Evolutionary conservation across 495 filamentous ascomycete genomes (phyloP), one percentile per base, ranked within the genome.

Genomic region (Lasiosphaeria miniovina): DNA sequence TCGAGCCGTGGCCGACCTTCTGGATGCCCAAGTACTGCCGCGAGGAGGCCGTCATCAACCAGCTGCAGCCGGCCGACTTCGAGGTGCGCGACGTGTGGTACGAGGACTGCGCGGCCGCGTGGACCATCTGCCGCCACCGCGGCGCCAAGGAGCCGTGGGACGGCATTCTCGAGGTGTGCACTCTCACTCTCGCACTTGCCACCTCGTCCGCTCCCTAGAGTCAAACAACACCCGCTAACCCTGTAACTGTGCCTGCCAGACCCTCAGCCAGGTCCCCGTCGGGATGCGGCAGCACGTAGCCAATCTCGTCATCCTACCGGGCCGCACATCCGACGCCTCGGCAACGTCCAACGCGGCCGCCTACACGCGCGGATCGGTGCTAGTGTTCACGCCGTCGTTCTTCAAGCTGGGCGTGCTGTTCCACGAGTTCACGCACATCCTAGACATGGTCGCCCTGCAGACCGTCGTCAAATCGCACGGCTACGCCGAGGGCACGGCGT

Each of bases 391-490:
- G 6, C 63, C 48, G 8, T 32, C 58, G 24, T 61, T 55, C 54
- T 62, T 68, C 57, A 61, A 55, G 36, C 59, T 64, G 4, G 66
- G 66, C 53, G 57, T 65, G 24, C 34, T 68, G 11, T 51, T 65
- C 43, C 66, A 68, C 52, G 66, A 68, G 36, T 56, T 63, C 58
- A 49, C 62, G 33, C 57, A 68, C 58, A 68, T 68, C 58, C 59
- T 68, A 24, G 66, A 68, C 58, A 55, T 34, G 36, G 50, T 52
- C 3, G 56, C 60, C 4, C 49, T 60, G 38, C 54, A 35, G 36
- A n/a, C 46, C 6, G n/a, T 43, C 34, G 55, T 68, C 12, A 11
- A 5, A 1, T 2, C 17, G 0, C 60, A 53, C 12, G 43, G 34
- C 34, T 49, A 40, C 60, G 7, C 52, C 5, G n/a, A 14, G 1